Evolutionary conservation across 2,329 filamentous ascomycete species (phyloP), one percentile per base, ranked within the genome.

Genomic region (Arachnomyces sp.): DNA sequence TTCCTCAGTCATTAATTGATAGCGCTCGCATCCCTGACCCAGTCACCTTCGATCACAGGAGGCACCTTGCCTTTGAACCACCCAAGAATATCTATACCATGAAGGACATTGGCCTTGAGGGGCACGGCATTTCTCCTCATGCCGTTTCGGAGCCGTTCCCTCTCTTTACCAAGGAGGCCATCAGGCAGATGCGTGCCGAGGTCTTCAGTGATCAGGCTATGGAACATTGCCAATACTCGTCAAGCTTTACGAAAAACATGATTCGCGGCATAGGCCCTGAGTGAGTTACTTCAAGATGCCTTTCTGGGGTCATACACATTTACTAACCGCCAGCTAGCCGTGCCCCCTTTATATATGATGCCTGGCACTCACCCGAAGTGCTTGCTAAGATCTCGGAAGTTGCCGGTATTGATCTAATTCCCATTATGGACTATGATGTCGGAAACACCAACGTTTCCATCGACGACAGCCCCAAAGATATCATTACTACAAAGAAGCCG

Each of bases 81-180:
- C 43, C 43, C 2, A 17, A 37, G 36, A 32, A 25, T 3, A 42
- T 46, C 15, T 16, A 28, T 5, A 43, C 43, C 2, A 46, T 46
- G 43, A n/a, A 43, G 28, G 15, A 46, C 11, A 43, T 46, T 7
- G 43, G 43, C 17, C 54, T 66, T 2, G 66, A 73, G 14, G 66
- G 68, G 36, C 65, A 63, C 14, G 78, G 77, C 2, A 69, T 82
- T 16, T 82, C 79, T 1, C 70, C 70, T 1, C 64, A 74, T 35
- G 79, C 77, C 2, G 76, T 78, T 34, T 77, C 77, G 0, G 71
- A 79, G 39, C 77, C 78, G 0, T 82, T 82, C 55, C 65, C 66
- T 1, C 68, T 82, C 13, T 82, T 82, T 56, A 74, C 72, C 4
- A 51, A 67, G 15, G 75, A 79, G 37, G 77, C 77, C 1, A 67